Conservation (phyloP, 1,284 basidiomycete genomes). For the Sanguinoderma infundibulare region DNA sequence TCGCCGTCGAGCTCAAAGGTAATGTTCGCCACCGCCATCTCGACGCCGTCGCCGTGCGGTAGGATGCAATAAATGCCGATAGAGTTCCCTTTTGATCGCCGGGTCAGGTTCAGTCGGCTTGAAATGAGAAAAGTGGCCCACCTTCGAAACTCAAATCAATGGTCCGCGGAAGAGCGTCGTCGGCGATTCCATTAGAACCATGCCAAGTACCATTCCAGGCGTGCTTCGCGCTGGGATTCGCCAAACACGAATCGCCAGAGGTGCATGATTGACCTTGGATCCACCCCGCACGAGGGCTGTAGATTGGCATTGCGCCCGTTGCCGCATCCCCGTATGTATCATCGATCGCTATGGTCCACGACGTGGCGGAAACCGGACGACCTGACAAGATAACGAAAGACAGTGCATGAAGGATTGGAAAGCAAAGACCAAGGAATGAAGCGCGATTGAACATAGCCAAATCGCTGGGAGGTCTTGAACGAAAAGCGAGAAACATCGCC, state of each 20-base stretch:
- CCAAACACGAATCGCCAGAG: conserved; percentile 5
- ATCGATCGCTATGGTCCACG: conserved; percentile 18
- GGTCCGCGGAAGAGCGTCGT: conserved; percentile 17
- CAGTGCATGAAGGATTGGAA: conserved; percentile 4
- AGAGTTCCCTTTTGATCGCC: conserved; percentile 13
- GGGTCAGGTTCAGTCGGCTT: not conserved
- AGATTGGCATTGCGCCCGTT: conserved; percentile 17
- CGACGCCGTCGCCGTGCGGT: conserved; percentile 12
- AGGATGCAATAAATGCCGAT: conserved; percentile 20
- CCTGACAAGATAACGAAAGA: conserved; percentile 1
- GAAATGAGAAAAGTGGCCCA: conserved; percentile 4
- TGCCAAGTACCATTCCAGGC: conserved; percentile 21
- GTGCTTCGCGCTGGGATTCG: conserved; percentile 14
- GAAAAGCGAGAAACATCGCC: not conserved
- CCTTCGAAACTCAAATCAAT: conserved; percentile 23
- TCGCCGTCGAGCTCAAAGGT: conserved; percentile 20
- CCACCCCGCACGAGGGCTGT: conserved; percentile 18
- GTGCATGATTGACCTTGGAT: conserved; percentile 11
- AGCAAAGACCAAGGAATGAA: not conserved
- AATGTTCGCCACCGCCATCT: conserved; percentile 15
- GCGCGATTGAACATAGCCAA: not conserved
- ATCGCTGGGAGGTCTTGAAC: not conserved
- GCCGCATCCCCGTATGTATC: conserved; percentile 21
- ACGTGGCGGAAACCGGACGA: conserved; percentile 5
- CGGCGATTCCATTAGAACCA: conserved; percentile 10